These are phyloP conservation scores for cucumber (Cucumis sativus) DNA, from an alignment of 306 rosid species.

Conservation along the genomic window Cucumber_9930_V3 NC_026657.2:4337001-4337500, in stretches of 20 bases:
- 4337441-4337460: background rate
- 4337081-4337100: background rate
- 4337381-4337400: background rate
- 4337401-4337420: background rate
- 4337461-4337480: background rate
- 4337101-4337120: background rate
- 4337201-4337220: conserved; percentile 17
- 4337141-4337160: background rate
- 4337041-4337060: background rate
- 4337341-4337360: background rate
- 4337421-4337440: background rate
- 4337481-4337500: conserved; percentile 15
- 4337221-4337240: conserved; percentile 20
- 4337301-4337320: background rate
- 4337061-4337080: background rate
- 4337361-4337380: background rate
- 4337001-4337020: background rate
- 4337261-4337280: background rate
- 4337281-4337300: background rate
- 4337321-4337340: background rate
- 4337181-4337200: conserved; percentile 17
- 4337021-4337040: background rate
- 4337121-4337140: background rate
- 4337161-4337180: background rate
- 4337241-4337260: background rate